These are phyloP conservation scores for Jacaranda mimosifolia DNA, from an alignment of 257 asterid species.

Conservation along the genomic window DNA sequence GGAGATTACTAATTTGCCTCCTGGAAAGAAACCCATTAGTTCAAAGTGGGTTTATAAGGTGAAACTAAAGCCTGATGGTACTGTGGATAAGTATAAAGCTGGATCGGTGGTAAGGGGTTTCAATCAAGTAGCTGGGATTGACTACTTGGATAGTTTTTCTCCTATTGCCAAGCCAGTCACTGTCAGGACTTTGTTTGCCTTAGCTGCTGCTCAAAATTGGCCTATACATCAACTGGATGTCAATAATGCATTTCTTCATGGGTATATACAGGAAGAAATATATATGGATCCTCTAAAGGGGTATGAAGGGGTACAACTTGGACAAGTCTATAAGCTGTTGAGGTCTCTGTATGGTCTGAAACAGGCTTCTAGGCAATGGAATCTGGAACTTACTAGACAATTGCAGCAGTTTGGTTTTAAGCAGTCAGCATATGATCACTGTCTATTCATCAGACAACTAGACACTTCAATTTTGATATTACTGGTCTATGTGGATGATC, in stretches of 20 bases:
- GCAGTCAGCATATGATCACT: background rate
- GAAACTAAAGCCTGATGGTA: background rate
- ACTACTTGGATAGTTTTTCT: background rate
- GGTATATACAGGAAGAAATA: background rate
- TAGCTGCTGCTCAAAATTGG: background rate
- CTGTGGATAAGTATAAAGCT: background rate
- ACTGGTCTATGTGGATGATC: background rate
- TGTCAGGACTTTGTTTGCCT: background rate
- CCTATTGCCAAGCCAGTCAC: background rate
- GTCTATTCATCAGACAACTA: background rate
- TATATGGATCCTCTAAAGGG: background rate
- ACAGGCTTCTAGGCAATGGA: background rate
- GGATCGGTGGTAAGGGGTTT: background rate
- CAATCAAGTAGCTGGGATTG: background rate
- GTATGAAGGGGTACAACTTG: background rate
- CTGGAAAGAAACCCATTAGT: background rate
- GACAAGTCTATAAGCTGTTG: background rate
- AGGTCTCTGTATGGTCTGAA: background rate
- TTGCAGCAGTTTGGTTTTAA: background rate
- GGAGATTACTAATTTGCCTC: background rate
- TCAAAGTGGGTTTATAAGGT: background rate
- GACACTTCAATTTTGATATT: background rate
- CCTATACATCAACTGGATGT: background rate
- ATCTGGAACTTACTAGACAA: background rate
- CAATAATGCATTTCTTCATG: background rate